A percentile compares a stretch with the other conserved stretches of the same genome.
Conservation (phyloP, 2,329 filamentous ascomycete species). For the Lecanicillium sp. region DNA sequence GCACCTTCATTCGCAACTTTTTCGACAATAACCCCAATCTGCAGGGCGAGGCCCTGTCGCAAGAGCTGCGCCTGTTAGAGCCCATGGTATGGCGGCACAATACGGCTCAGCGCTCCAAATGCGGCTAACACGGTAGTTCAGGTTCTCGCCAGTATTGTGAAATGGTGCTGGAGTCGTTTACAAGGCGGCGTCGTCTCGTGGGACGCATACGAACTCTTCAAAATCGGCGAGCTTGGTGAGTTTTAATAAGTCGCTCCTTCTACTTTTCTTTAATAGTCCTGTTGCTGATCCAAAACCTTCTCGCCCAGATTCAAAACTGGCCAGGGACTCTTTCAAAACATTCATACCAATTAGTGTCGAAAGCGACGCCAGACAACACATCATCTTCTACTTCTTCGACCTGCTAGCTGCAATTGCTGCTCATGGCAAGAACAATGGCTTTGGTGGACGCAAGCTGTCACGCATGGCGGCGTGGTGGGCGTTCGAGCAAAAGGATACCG, state of each 20-base stretch:
- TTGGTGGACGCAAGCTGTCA: slow-evolving; percentile 88
- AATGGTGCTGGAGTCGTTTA: slow-evolving; percentile 97
- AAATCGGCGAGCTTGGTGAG: slow-evolving; percentile 82
- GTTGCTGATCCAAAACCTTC: no score
- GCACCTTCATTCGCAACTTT: slow-evolving; percentile 87
- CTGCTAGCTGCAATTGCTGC: slow-evolving; percentile 84
- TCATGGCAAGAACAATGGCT: slow-evolving; percentile 85
- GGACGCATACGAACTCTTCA: slow-evolving; percentile 96
- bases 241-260: no score
- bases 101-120: slow-evolving; percentile 1
- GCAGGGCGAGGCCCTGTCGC: slow-evolving; percentile 62
- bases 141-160: slow-evolving; percentile 88
- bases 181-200: slow-evolving; percentile 88
- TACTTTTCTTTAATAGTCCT: no score
- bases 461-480: slow-evolving; percentile 98
- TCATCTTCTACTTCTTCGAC: slow-evolving; percentile 96
- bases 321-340: slow-evolving; percentile 87
- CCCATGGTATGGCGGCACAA: slow-evolving; percentile 86
- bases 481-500: slow-evolving; percentile 81
- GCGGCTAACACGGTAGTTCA: slow-evolving; percentile 28
- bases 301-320: slow-evolving; percentile 78
- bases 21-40: slow-evolving; percentile 63
- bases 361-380: slow-evolving; percentile 72
- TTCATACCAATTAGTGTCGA: slow-evolving; percentile 94
- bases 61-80: slow-evolving; percentile 87